Base-by-base conservation (phyloP, 2,329 filamentous ascomycete genomes). In the Exutisphaerella laricina region DNA sequence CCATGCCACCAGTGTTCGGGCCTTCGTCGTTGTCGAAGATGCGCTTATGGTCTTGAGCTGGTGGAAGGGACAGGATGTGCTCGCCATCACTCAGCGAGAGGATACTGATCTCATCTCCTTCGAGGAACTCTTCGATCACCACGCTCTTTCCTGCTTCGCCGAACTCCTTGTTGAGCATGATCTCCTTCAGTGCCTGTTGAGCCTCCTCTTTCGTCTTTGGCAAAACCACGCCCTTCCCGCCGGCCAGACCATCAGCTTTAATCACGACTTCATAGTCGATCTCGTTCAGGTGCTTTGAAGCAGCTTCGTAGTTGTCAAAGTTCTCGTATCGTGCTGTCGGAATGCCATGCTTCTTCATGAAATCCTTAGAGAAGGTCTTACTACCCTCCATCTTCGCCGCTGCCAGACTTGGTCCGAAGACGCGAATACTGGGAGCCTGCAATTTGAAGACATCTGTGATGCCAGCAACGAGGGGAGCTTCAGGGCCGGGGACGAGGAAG, bases 301-400 rank as follows among this genome's bases (percentile, higher is more conserved):
- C 63, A 4, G 50, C 41, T 3, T 59, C 53, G 50, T 63, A 61
- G 46, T 57, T 46, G 50, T 49, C 52, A 47, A 97, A 96, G 70
- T 94, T 96, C 65, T 84, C 79, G 70, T 95, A 97, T 28, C 78
- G 80, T 12, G 92, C 92, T 1, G 92, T 97, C 26, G 90, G 89
- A 57, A 98, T 94, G 58, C 77, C 77, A 69, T 94, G 80, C 53
- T 83, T 81, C 66, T 85, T 83, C 92, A 97, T 98, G 63, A 97
- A 97, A 66, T 97, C 89, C 65, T 98, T 98, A 49, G 86, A 88
- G 66, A 94, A 97, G 8, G 90, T 86, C 73, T 98, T 98, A 70
- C 86, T 94, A 47, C 92, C 92, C 68, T 98, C 92, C 77, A 98
- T 87, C 32, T 79, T 78, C 13, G 92, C 89, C 16, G 92, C 90